Conservation (phyloP, 805 yeast species). For the Candida methanosorbosa region DNA sequence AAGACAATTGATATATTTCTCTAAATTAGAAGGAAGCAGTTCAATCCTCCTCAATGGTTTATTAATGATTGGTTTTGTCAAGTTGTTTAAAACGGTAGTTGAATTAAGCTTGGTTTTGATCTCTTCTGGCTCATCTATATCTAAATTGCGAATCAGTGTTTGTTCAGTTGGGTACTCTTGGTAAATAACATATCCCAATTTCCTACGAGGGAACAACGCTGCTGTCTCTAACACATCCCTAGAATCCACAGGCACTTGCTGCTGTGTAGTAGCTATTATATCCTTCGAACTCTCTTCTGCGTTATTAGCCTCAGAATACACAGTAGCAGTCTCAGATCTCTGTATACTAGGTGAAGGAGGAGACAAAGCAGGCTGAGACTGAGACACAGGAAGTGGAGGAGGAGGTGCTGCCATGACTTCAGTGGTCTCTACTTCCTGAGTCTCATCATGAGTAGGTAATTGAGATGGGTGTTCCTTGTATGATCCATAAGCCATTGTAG, state of each 20-base stretch:
- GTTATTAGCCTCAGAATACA: neutral
- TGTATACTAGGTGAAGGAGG: neutral
- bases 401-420: neutral
- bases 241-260: too few relatives aligned
- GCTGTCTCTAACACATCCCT: conserved; percentile 31
- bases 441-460: conserved; percentile 7
- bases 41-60: conserved; percentile 24
- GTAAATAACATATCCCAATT: conserved; percentile 51
- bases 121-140: conserved; percentile 10
- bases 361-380: neutral
- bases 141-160: conserved; percentile 17
- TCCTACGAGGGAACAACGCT: conserved; percentile 31
- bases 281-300: conserved; percentile 1
- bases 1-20: conserved; percentile 34
- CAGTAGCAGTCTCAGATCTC: neutral
- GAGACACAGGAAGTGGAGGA: neutral
- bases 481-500: too few relatives aligned
- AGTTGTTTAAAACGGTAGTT: conserved; percentile 3
- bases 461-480: too few relatives aligned
- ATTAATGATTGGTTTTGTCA: conserved; percentile 12
- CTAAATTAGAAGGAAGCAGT: conserved; percentile 20
- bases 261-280: conserved; percentile 6
- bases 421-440: neutral
- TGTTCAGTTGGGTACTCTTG: conserved; percentile 44
- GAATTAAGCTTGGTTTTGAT: conserved; percentile 7